Conservation (phyloP, 257 asterid genomes). For the Ilex asprella region DNA sequence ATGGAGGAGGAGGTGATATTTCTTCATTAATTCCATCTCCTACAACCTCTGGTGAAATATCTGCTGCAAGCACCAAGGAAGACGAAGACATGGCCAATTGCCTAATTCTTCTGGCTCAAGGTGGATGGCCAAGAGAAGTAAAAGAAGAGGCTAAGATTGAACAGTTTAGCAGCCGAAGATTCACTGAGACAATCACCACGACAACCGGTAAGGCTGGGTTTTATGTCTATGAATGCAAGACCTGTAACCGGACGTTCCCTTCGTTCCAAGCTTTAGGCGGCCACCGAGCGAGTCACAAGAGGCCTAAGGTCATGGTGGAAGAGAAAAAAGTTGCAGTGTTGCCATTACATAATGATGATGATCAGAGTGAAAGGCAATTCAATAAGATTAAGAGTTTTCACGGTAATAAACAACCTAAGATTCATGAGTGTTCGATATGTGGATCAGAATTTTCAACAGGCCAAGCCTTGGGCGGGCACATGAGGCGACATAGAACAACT, state of each 20-base stretch:
- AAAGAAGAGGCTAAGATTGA: slow-evolving; percentile 19
- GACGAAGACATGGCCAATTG: slow-evolving; percentile 90
- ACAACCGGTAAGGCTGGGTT: slow-evolving; percentile 36
- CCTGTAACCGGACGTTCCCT: slow-evolving; percentile 66
- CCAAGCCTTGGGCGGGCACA: slow-evolving; percentile 90
- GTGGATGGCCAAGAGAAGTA: slow-evolving; percentile 24
- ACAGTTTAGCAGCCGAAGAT: slow-evolving; percentile 32
- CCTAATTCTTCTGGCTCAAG: slow-evolving; percentile 68
- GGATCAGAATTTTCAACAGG: slow-evolving; percentile 81
- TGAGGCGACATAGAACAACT: slow-evolving; percentile 69
- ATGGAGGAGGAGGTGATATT: slow-evolving; percentile 22
- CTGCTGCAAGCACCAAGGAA: slow-evolving; percentile 39
- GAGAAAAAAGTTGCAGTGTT: slow-evolving; percentile 21
- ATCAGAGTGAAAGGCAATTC: no score
- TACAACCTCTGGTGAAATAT: slow-evolving; percentile 37
- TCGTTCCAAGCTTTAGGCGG: slow-evolving; percentile 92
- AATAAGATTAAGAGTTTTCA: background rate
- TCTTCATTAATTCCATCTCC: slow-evolving; percentile 20
- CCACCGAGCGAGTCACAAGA: slow-evolving; percentile 83
- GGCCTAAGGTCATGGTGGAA: slow-evolving; percentile 35
- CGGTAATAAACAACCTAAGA: slow-evolving; percentile 19
- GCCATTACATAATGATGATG: no score
- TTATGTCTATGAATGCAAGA: slow-evolving; percentile 69
- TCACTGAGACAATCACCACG: slow-evolving; percentile 31
- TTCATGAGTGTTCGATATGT: slow-evolving; percentile 73